A percentile compares a stretch with the other conserved stretches of the same genome.
phyloP scores from a whole-genome alignment of 805 yeast genomes.

The Ogataea dorogensis region DNA sequence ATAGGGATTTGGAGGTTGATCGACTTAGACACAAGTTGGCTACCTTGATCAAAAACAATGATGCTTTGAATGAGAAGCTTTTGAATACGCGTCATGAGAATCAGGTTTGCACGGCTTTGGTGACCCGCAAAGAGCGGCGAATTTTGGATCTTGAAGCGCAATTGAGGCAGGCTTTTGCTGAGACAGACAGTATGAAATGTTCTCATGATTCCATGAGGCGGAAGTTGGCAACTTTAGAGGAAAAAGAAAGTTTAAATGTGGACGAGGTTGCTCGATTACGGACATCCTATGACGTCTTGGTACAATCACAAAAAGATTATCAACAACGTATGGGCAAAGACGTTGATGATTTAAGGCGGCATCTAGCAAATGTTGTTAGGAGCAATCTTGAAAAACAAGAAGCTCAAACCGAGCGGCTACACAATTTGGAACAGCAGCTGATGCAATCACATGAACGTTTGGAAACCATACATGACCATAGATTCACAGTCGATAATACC shows the following conservation, averaged over 20 bases:
- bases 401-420: conserved; percentile 38
- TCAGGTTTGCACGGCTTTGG: conserved; percentile 65
- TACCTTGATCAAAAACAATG: conserved; percentile 47
- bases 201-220: conserved; percentile 50
- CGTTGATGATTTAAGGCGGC: conserved; percentile 37
- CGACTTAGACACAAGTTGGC: conserved; percentile 52
- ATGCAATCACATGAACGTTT: conserved; percentile 49
- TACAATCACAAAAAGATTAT: conserved; percentile 49
- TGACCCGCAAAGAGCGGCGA: conserved; percentile 69
- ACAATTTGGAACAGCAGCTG: conserved; percentile 48
- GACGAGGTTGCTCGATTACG: conserved; percentile 57
- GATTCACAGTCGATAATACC: conserved; percentile 42
- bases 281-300: conserved; percentile 56
- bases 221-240: conserved; percentile 48
- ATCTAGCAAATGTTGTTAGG: conserved; percentile 38
- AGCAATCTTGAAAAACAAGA: conserved; percentile 33
- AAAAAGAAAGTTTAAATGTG: conserved; percentile 41
- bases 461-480: no score
- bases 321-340: conserved; percentile 47
- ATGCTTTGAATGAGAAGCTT: conserved; percentile 58
- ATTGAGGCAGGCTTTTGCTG: conserved; percentile 44
- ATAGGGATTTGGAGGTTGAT: conserved; percentile 32
- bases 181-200: conserved; percentile 47
- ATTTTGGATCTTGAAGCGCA: conserved; percentile 64
- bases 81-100: conserved; percentile 75